These are phyloP conservation scores for Penicillium cosmopolitanum DNA, from an alignment of 495 filamentous ascomycete species.

Conservation along the genomic window DNA sequence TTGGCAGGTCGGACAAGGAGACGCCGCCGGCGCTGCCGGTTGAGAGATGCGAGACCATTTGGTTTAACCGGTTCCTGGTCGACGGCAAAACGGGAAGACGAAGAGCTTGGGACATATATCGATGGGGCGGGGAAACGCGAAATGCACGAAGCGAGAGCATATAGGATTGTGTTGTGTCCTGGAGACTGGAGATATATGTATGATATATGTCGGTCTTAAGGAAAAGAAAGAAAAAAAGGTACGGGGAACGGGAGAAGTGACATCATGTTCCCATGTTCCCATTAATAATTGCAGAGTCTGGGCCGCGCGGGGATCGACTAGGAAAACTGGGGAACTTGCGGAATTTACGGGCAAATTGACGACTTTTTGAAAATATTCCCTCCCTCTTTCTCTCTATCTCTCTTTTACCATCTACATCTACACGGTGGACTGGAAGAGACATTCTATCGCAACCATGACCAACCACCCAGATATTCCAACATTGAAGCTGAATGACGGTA, in stretches of 20 bases:
- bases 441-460: background rate
- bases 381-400: too few species aligned
- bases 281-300: slow-evolving; percentile 23
- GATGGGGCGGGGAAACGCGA: slow-evolving; percentile 11
- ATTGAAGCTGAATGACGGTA: slow-evolving; percentile 72
- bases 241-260: slow-evolving; percentile 12
- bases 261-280: slow-evolving; percentile 23
- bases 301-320: too few species aligned
- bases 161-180: background rate
- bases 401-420: slow-evolving; percentile 1
- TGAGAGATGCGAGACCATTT: slow-evolving; percentile 60
- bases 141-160: slow-evolving; percentile 15
- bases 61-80: slow-evolving; percentile 29
- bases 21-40: slow-evolving; percentile 28
- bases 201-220: background rate
- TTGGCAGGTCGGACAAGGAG: slow-evolving; percentile 74
- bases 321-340: too few species aligned
- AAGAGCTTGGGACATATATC: slow-evolving; percentile 34
- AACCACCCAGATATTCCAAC: slow-evolving; percentile 38
- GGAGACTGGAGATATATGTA: background rate
- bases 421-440: background rate
- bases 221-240: background rate
- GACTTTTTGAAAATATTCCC: too few species aligned
- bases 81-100: background rate
- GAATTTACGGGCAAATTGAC: too few species aligned